Conservation (phyloP, 2,329 filamentous ascomycete species). For the Waltergamsia citrina region DNA sequence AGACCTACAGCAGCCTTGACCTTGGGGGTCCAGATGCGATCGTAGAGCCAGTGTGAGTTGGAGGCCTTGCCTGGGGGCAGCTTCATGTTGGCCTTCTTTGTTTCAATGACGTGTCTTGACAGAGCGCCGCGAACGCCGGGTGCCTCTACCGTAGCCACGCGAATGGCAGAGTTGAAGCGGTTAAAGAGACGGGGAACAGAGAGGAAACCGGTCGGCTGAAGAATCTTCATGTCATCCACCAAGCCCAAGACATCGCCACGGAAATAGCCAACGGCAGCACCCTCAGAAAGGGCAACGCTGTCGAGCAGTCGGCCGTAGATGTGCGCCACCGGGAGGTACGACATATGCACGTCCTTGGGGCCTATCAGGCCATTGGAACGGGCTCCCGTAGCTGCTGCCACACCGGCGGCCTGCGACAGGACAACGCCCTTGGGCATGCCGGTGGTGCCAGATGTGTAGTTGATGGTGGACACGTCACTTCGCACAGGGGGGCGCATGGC, state of each 20-base stretch:
- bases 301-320: constrained; percentile 86
- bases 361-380: constrained; percentile 43
- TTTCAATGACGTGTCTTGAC: constrained; percentile 67
- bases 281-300: constrained; percentile 62
- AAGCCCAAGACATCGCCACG: constrained; percentile 81
- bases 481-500: constrained; percentile 62
- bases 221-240: constrained; percentile 81
- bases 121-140: constrained; percentile 73
- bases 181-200: constrained; percentile 91
- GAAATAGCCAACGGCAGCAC: constrained; percentile 80
- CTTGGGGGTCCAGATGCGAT: constrained; percentile 86
- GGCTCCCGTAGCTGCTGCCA: constrained; percentile 58
- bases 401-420: constrained; percentile 71
- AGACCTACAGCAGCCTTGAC: constrained; percentile 76
- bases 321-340: constrained; percentile 88
- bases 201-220: constrained; percentile 74
- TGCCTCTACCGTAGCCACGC: constrained; percentile 67
- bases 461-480: constrained; percentile 78
- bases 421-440: constrained; percentile 77
- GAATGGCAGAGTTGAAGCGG: constrained; percentile 77
- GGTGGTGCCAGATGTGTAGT: constrained; percentile 83
- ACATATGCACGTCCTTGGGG: constrained; percentile 56
- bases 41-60: constrained; percentile 69
- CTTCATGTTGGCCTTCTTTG: constrained; percentile 73
- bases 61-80: constrained; percentile 63